These are phyloP conservation scores for Penicillium sp. DNA, from an alignment of 2,329 filamentous ascomycete genomes.

Conservation along the genomic window DNA sequence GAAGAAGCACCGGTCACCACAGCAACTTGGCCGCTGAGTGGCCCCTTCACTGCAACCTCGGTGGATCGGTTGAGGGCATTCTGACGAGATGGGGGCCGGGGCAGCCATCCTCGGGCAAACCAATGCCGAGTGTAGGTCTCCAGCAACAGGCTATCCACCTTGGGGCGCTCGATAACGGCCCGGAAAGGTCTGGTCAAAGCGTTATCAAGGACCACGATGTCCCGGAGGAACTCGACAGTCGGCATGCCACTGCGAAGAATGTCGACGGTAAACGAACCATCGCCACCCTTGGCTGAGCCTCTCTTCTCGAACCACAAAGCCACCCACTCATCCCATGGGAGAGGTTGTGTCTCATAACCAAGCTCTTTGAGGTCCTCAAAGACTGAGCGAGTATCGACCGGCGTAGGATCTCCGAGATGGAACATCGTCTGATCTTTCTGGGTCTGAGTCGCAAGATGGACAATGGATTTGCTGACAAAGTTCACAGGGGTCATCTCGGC, in stretches of 20 bases:
- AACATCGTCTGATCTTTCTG: slow-evolving; percentile 61
- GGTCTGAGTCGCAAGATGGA: slow-evolving; percentile 64
- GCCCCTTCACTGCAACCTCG: slow-evolving; percentile 19
- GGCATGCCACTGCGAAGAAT: slow-evolving; percentile 81
- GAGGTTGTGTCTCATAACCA: no score
- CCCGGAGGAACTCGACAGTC: slow-evolving; percentile 65
- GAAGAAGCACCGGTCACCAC: slow-evolving; percentile 78
- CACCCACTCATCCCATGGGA: slow-evolving; percentile 66
- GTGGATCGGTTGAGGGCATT: no score
- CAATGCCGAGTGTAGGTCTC: slow-evolving; percentile 78
- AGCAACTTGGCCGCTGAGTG: slow-evolving; percentile 66
- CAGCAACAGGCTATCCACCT: slow-evolving; percentile 66
- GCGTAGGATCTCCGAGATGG: slow-evolving; percentile 71
- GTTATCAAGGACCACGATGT: slow-evolving; percentile 72
- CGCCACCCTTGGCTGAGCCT: slow-evolving; percentile 61
- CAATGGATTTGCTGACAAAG: slow-evolving; percentile 72
- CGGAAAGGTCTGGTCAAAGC: slow-evolving; percentile 59
- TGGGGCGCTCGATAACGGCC: slow-evolving; percentile 60
- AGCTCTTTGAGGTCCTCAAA: slow-evolving; percentile 43
- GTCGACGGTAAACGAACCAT: slow-evolving; percentile 71
- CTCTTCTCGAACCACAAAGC: slow-evolving; percentile 69
- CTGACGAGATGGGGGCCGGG: slow-evolving; percentile 30
- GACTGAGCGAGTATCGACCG: slow-evolving; percentile 63
- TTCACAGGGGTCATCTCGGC: slow-evolving; percentile 83
- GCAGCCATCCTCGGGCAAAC: slow-evolving; percentile 75